phyloP scores from a whole-genome alignment of 345 rosid species.

The Pistacia integerrima region DNA sequence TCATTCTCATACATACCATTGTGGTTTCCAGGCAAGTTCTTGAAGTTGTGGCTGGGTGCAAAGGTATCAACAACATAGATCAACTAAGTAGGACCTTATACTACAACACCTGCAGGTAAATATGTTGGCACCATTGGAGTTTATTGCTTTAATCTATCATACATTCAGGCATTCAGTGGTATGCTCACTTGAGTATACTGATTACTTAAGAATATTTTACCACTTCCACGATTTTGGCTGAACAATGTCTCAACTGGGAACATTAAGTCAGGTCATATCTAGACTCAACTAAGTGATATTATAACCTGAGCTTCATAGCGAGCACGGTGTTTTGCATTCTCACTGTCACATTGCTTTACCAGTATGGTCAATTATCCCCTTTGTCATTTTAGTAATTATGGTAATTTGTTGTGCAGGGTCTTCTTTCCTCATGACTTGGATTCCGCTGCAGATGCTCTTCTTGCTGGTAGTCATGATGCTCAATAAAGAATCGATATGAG shows the following conservation, averaged over 20 bases:
- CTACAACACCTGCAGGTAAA: conserved; percentile 90
- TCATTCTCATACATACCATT: conserved; percentile 3
- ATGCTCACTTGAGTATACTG: not conserved
- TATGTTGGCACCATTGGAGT: conserved; percentile 6
- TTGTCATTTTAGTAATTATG: not conserved
- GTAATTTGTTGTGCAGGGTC: conserved; percentile 52
- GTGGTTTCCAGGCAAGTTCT: conserved; percentile 79
- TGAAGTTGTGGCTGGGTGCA: conserved; percentile 89
- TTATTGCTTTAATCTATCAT: not conserved
- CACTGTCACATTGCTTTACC: not conserved
- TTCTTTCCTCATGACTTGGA: conserved; percentile 93
- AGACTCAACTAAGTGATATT: not conserved
- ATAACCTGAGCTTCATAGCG: not conserved
- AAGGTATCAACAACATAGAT: conserved; percentile 62
- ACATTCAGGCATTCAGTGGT: not conserved
- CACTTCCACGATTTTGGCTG: not conserved
- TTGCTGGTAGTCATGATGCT: conserved; percentile 36
- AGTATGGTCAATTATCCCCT: not conserved
- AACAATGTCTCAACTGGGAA: not conserved
- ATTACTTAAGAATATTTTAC: not conserved
- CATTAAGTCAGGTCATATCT: not conserved
- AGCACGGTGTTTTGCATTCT: not conserved
- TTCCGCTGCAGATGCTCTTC: conserved; percentile 75
- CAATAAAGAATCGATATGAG: too few relatives aligned
- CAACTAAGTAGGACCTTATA: conserved; percentile 71